Conservation (phyloP, 176 grass and related monocot species). For the Pontederia paniculata region DNA sequence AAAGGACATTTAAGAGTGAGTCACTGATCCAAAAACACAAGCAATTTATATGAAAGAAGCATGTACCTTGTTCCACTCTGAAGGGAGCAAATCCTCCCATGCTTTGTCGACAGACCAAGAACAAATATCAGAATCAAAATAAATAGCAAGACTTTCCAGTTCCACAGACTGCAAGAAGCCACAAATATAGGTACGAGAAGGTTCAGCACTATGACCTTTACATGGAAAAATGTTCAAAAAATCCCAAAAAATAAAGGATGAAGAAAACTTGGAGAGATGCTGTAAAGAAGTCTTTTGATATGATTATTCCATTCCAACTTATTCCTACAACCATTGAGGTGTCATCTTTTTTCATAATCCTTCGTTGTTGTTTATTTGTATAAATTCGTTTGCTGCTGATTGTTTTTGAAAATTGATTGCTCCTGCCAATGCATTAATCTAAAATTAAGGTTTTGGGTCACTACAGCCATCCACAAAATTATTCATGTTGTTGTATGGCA, state of each 20-base stretch:
- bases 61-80: slow-evolving; percentile 87
- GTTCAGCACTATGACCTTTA: slow-evolving; percentile 24
- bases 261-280: not conserved
- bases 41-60: not conserved
- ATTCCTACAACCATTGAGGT: too few species aligned
- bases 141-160: slow-evolving; percentile 82
- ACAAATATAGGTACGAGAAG: too few species aligned
- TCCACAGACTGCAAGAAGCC: slow-evolving; percentile 66
- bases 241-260: not conserved
- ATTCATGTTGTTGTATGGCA: too few species aligned
- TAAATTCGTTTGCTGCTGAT: too few species aligned
- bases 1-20: slow-evolving; percentile 24
- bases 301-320: too few species aligned
- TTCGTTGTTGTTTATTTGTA: too few species aligned
- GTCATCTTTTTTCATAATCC: too few species aligned
- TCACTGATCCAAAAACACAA: slow-evolving; percentile 6
- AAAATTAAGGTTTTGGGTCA: too few species aligned
- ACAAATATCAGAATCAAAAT: slow-evolving; percentile 95
- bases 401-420: too few species aligned
- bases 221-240: slow-evolving; percentile 7
- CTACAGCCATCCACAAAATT: too few species aligned
- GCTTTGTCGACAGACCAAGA: slow-evolving; percentile 61
- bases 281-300: not conserved
- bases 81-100: slow-evolving; percentile 89
- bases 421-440: too few species aligned